Evolutionary conservation across 2,329 filamentous ascomycete genomes (phyloP).

Genomic region (Nannizziopsis arthrosporioides): DNA sequence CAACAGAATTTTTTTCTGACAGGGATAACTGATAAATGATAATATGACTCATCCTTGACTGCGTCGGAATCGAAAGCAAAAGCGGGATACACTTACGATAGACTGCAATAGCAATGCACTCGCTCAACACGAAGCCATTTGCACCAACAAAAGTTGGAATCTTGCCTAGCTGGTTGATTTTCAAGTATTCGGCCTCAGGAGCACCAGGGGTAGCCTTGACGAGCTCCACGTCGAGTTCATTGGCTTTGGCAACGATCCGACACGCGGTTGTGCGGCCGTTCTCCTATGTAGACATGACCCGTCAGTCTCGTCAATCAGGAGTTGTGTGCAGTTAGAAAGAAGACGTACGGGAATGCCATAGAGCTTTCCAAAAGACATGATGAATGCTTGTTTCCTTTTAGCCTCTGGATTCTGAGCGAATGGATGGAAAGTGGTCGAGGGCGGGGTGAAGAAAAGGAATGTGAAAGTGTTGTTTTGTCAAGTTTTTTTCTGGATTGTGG

Average conservation of each 20-base stretch:
- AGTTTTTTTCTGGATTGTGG: constrained; percentile 10
- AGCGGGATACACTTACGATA: constrained; percentile 62
- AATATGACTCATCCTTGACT: constrained; percentile 60
- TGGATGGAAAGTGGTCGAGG: constrained; percentile 14
- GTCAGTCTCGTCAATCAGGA: constrained; percentile 16
- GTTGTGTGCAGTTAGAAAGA: constrained; percentile 5
- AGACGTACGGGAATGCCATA: constrained; percentile 67
- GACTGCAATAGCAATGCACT: constrained; percentile 90
- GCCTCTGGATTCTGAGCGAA: constrained; percentile 10
- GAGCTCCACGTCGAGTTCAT: constrained; percentile 81
- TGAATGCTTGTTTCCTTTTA: constrained; percentile 29
- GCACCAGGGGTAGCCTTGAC: constrained; percentile 57
- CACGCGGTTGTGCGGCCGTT: constrained; percentile 85
- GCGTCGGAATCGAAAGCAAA: constrained; percentile 14
- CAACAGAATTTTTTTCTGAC: constrained; percentile 81
- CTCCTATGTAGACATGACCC: constrained; percentile 44
- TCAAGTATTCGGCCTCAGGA: constrained; percentile 64
- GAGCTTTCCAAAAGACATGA: constrained; percentile 95
- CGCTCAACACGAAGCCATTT: constrained; percentile 80
- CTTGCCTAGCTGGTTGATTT: constrained; percentile 79
- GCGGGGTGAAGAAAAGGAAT: constrained; percentile 14
- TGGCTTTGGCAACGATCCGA: constrained; percentile 92
- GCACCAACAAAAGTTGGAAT: constrained; percentile 84
- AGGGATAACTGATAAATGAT: constrained; percentile 87
- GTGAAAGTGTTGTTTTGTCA: constrained; percentile 14